Evolutionary conservation across 208 protist species (phyloP).

Genomic region (Trichomonas tenax): DNA sequence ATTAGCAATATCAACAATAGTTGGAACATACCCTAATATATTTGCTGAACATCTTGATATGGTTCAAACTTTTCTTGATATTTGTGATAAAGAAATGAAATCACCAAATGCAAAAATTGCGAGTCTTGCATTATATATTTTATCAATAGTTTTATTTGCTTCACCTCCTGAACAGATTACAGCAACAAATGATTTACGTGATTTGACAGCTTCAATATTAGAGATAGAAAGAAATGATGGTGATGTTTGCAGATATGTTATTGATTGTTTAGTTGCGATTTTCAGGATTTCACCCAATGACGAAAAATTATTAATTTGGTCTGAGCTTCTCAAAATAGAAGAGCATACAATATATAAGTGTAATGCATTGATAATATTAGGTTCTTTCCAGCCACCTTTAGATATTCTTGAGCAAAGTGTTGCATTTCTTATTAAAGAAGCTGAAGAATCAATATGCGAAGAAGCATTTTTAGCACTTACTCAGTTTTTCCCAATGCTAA

Average conservation of each 20-base stretch:
- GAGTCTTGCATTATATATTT: background rate
- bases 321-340: background rate
- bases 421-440: background rate
- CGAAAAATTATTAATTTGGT: background rate
- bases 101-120: background rate
- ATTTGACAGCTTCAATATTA: background rate
- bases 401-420: background rate
- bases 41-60: background rate
- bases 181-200: background rate
- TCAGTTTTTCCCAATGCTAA: background rate
- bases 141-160: background rate
- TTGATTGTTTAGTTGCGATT: background rate
- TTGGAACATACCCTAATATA: background rate
- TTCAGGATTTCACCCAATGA: background rate
- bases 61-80: background rate
- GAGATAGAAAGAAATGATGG: background rate
- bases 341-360: background rate
- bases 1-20: background rate
- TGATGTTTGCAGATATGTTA: background rate
- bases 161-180: background rate
- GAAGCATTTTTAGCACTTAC: background rate
- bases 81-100: background rate
- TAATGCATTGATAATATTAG: background rate
- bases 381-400: background rate
- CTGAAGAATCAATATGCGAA: background rate